Percentiles rank a stretch among this genome's conserved stretches.
These are phyloP conservation scores for Pythium biforme DNA, from an alignment of 352 stramenopile species.

Conservation along the genomic window DNA sequence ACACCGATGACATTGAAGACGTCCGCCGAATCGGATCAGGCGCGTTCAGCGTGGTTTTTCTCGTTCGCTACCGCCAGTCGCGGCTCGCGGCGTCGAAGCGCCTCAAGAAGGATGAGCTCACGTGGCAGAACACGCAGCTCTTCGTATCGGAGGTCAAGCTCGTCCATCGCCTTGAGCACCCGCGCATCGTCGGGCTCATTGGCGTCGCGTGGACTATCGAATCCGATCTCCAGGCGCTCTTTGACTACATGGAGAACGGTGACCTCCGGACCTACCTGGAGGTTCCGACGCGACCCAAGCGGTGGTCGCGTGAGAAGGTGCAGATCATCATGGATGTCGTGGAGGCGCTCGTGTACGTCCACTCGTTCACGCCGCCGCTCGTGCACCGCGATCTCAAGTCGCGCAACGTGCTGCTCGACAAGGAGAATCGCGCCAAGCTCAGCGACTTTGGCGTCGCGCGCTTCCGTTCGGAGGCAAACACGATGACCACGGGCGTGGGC, in stretches of 20 bases:
- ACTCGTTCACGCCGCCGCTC: constrained; percentile 39
- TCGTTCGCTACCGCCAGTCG: constrained; percentile 39
- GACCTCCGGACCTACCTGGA: constrained; percentile 60
- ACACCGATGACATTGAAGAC: constrained; percentile 45
- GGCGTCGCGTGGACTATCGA: constrained; percentile 68
- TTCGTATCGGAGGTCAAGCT: constrained; percentile 83
- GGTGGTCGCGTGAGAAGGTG: constrained; percentile 42
- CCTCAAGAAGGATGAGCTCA: constrained; percentile 39
- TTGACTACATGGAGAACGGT: constrained; percentile 68
- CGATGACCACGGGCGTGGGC: constrained; percentile 38
- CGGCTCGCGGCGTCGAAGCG: constrained; percentile 38
- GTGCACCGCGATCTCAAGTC: constrained; percentile 46
- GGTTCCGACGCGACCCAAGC: constrained; percentile 24
- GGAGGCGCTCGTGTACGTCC: constrained; percentile 48
- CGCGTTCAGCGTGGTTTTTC: constrained; percentile 37
- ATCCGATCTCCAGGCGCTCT: constrained; percentile 55
- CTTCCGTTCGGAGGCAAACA: constrained; percentile 34
- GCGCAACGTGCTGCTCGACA: constrained; percentile 36
- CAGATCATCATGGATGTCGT: constrained; percentile 34
- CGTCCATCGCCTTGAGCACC: constrained; percentile 55
- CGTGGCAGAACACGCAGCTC: constrained; percentile 38
- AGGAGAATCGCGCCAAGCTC: constrained; percentile 33
- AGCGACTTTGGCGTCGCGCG: constrained; percentile 39
- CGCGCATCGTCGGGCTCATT: constrained; percentile 62
- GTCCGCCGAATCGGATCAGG: constrained; percentile 42